Conservation (phyloP, 2,329 filamentous ascomycete genomes). For the Penicillium carneum region DNA sequence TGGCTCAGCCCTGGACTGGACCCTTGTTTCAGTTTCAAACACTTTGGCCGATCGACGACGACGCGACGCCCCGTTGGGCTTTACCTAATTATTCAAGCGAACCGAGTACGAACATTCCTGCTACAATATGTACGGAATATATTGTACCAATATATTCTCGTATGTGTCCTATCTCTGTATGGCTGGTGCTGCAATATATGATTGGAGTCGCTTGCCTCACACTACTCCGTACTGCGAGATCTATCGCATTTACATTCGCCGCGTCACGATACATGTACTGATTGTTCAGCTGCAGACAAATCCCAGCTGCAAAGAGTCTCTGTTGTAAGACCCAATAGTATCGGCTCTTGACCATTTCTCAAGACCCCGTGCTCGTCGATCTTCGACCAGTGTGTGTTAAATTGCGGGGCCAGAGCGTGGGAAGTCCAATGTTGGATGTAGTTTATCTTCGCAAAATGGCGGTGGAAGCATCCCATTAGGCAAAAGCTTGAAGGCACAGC, state of each 20-base stretch:
- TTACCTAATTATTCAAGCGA: conserved; percentile 18
- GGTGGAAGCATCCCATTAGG: conserved; percentile 18
- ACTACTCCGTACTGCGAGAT: conserved; percentile 24
- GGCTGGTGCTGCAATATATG: background rate
- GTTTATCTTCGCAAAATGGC: conserved; percentile 12
- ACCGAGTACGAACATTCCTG: conserved; percentile 1
- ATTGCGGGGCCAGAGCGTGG: conserved; percentile 27
- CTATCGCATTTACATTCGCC: conserved; percentile 26
- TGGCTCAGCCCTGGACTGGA: conserved; percentile 31
- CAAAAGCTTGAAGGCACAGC: background rate
- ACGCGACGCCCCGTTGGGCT: conserved; percentile 19
- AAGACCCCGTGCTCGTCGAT: conserved; percentile 25
- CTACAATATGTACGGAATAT: background rate
- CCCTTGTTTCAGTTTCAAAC: conserved; percentile 29
- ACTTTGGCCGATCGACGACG: conserved; percentile 20
- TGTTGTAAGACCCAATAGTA: conserved; percentile 8
- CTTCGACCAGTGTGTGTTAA: conserved; percentile 23
- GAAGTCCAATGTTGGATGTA: background rate
- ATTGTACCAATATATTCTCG: too few species aligned
- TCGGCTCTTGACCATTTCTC: conserved; percentile 2
- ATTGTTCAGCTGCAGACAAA: conserved; percentile 21
- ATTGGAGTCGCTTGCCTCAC: conserved; percentile 14
- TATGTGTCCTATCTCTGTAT: too few species aligned
- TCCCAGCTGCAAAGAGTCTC: conserved; percentile 18
- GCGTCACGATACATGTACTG: conserved; percentile 28